These are phyloP conservation scores for Leishmania guyanensis DNA, from an alignment of 208 protist genomes.

Conservation along the genomic window DNA sequence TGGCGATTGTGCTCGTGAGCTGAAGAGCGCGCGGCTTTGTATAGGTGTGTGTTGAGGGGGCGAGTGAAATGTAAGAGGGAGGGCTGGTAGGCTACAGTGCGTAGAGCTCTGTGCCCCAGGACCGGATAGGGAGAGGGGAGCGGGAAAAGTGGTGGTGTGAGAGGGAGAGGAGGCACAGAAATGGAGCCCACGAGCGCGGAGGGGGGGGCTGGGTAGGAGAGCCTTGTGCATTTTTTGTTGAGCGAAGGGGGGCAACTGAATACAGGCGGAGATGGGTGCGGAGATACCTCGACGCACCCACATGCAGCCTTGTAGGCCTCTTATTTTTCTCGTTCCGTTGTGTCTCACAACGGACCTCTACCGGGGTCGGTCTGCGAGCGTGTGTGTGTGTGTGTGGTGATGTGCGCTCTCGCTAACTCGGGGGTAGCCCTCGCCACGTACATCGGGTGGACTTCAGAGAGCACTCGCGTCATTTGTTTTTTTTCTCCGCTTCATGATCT, in stretches of 20 bases:
- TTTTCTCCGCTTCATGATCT: not conserved
- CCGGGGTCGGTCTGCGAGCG: not conserved
- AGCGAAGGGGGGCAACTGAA: not conserved
- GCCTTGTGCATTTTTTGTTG: not conserved
- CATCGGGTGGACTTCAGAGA: not conserved
- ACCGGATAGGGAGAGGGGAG: not conserved
- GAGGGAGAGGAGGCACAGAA: not conserved
- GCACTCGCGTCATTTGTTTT: not conserved
- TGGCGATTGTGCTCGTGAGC: not conserved
- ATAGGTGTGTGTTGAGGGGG: not conserved
- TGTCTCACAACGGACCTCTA: not conserved
- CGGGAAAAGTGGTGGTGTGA: not conserved
- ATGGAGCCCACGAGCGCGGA: not conserved
- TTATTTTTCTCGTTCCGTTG: not conserved
- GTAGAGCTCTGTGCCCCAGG: too few species aligned
- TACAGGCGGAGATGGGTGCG: not conserved
- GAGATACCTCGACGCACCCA: not conserved
- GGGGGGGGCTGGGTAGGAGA: not conserved
- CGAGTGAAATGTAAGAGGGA: not conserved
- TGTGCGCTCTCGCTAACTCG: not conserved
- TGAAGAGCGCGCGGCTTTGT: not conserved
- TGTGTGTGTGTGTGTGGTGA: not conserved
- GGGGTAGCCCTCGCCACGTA: not conserved
- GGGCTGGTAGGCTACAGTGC: not conserved
- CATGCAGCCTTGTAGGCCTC: not conserved